Percentiles rank a stretch among this genome's conserved stretches.
phyloP scores from a whole-genome alignment of 257 asterid genomes.

The Verbena officinalis region DNA sequence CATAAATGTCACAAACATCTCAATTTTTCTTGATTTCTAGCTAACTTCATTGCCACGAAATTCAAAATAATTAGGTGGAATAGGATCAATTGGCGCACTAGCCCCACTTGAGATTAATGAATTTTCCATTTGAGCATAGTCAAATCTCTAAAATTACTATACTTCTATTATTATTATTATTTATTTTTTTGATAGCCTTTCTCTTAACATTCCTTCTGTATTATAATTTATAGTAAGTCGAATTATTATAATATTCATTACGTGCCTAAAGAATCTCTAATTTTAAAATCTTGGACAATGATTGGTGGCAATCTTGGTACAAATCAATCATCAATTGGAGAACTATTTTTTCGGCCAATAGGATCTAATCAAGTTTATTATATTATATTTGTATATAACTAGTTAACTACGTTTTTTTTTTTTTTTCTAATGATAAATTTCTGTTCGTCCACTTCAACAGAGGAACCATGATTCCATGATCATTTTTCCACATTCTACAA shows the following conservation, averaged over 20 bases:
- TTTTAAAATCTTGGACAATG: neutral
- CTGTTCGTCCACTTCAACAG: neutral
- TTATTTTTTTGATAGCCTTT: neutral
- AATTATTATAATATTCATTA: neutral
- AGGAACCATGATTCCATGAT: neutral
- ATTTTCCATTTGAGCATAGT: too few species aligned
- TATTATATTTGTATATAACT: neutral
- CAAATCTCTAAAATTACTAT: too few species aligned
- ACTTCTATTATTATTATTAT: neutral
- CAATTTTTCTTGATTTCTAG: neutral
- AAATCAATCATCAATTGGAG: neutral
- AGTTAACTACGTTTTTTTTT: neutral
- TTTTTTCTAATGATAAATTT: neutral
- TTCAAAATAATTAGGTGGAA: conserved; percentile 11
- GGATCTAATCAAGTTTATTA: neutral
- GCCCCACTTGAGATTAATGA: neutral
- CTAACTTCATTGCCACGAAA: neutral
- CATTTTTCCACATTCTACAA: neutral
- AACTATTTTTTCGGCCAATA: neutral
- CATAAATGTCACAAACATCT: conserved; percentile 3
- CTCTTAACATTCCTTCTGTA: too few species aligned
- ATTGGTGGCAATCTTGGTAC: neutral
- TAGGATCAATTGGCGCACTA: neutral
- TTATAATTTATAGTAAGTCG: too few species aligned
- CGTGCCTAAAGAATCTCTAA: neutral